Evolutionary conservation across 2,329 filamentous ascomycete species (phyloP).

Genomic region (Diaporthe amygdali): DNA sequence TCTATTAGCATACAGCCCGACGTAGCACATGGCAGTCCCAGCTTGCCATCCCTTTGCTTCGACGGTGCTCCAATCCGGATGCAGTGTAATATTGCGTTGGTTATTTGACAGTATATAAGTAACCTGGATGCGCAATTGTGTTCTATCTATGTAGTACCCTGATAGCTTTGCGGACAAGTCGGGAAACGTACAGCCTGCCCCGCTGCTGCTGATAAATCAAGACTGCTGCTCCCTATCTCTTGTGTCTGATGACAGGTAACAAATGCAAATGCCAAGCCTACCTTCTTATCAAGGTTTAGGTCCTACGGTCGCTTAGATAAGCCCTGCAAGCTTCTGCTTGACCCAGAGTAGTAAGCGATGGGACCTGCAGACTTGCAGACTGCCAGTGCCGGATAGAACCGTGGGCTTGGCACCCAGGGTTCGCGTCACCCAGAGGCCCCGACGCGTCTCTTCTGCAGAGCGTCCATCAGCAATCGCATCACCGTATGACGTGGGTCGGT

Average conservation of each 20-base stretch:
- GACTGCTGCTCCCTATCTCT: neutral
- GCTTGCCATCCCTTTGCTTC: too few relatives aligned
- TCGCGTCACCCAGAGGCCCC: neutral
- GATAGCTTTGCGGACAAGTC: neutral
- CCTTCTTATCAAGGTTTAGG: neutral
- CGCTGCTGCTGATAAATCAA: slow-evolving; percentile 11
- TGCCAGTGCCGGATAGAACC: too few relatives aligned
- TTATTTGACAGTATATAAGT: neutral
- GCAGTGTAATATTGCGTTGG: neutral
- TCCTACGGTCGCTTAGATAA: slow-evolving; percentile 16
- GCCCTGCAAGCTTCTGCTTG: neutral
- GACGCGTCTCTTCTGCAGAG: neutral
- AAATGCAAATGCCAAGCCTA: slow-evolving; percentile 1
- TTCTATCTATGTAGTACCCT: too few relatives aligned
- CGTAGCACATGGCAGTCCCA: neutral
- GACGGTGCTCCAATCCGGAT: neutral
- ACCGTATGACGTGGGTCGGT: neutral
- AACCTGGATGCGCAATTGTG: neutral
- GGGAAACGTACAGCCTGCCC: neutral
- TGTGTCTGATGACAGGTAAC: neutral
- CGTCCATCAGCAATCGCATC: neutral
- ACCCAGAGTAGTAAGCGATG: neutral
- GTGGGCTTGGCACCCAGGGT: slow-evolving; percentile 2
- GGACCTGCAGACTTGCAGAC: neutral
- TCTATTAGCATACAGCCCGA: neutral